phyloP scores from a whole-genome alignment of 192 early-diverging fungal species.

The Podila epigama region DNA sequence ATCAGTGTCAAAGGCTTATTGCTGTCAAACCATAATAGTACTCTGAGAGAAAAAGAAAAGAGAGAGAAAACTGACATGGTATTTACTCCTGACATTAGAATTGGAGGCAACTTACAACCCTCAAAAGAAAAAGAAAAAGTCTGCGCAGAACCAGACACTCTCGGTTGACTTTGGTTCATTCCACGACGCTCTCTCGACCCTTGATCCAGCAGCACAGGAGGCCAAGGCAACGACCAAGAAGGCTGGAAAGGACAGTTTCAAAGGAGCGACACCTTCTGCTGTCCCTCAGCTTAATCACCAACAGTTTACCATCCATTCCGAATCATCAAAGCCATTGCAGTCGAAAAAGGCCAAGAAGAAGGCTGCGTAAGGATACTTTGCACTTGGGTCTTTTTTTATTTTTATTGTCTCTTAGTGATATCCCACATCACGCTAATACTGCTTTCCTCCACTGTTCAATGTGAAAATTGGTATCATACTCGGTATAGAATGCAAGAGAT shows the following conservation, averaged over 20 bases:
- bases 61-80: too few relatives aligned
- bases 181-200: conserved; percentile 46
- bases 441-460: not conserved
- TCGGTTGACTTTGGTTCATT: conserved; percentile 61
- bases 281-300: conserved; percentile 12
- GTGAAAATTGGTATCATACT: not conserved
- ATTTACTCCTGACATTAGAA: too few relatives aligned
- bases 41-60: too few relatives aligned
- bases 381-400: conserved; percentile 2
- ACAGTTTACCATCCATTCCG: conserved; percentile 35
- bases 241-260: too few relatives aligned
- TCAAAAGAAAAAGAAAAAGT: conserved; percentile 58
- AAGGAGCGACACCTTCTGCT: conserved; percentile 11
- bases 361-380: conserved; percentile 56
- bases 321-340: conserved; percentile 37
- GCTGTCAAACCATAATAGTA: too few relatives aligned
- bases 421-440: too few relatives aligned
- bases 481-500: conserved; percentile 66
- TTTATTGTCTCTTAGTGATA: not conserved
- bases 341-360: conserved; percentile 65
- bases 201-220: conserved; percentile 49
- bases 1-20: too few relatives aligned
- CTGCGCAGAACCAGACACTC: conserved; percentile 55
- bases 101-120: conserved; percentile 58
- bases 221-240: conserved; percentile 18